Evolutionary conservation across 805 yeast genomes (phyloP), one percentile per base, ranked within the genome.

Genomic region (Yarrowia sp.): DNA sequence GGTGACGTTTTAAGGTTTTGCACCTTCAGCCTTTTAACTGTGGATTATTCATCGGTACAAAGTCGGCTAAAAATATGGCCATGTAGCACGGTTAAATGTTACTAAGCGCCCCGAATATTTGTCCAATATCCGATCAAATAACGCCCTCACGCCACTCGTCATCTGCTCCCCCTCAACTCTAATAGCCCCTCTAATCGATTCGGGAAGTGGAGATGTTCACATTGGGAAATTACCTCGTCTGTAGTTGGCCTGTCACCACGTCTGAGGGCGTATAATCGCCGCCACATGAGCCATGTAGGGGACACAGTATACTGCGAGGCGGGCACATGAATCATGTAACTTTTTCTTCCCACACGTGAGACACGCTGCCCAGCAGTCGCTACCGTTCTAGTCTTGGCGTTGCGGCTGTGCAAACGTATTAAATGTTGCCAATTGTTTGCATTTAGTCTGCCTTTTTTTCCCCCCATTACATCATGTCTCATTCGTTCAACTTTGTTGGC

Each of bases 401-500:
- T 17, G 10, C 35, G 52, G 52, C 52, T 48, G 52, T 48, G 52
- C 46, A 22, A 21, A n/a, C 46, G 28, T 41, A 22, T 36, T 41
- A 7, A 6, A 22, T 40, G 19, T 8, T 10, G 9, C 12, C 19
- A 17, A 33, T 38, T 21, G 12, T 40, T 6, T 19, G 7, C 26
- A 5, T 40, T 41, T 41, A 7, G 46, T 17, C 24, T 24, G 3
- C 35, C 2, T n/a, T 10, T 17, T 28, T 46, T 43, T 16, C 35
- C 36, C 36, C 24, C 36, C 52, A 48, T 48, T 48, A 48, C 52
- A 48, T 48, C 52, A 48, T 48, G 52, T 48, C 36, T 48, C 52
- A 48, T 48, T 48, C 7, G 52, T 17, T 4, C 36, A 48, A 48
- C 52, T 30, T 14, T 48, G 36, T 5, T 19, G 36, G 35, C 52